Conservation (phyloP, 2,329 filamentous ascomycete species). For the Aspergillus udagawae region DNA sequence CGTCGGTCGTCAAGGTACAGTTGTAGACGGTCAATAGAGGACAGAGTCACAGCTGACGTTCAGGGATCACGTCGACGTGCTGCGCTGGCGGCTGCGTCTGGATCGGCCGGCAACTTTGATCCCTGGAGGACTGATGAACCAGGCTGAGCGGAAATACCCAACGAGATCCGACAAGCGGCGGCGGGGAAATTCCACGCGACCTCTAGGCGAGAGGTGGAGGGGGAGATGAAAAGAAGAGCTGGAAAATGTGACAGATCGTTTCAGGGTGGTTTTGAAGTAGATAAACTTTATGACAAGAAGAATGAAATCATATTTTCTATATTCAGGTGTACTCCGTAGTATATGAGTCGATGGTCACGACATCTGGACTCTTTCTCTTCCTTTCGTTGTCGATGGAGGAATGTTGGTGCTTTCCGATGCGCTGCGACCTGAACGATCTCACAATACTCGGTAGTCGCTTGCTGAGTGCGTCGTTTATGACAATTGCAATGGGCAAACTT, state of each 20-base stretch:
- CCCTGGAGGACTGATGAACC: conserved; percentile 14
- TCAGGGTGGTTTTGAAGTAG: conserved; percentile 5
- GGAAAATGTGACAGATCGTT: conserved; percentile 11
- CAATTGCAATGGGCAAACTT: neutral
- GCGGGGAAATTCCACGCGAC: conserved; percentile 11
- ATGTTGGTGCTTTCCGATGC: neutral
- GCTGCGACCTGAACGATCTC: neutral
- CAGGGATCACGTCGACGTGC: conserved; percentile 16
- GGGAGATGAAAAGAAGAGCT: neutral
- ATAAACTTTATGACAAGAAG: neutral
- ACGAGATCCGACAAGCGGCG: conserved; percentile 12
- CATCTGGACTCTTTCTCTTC: neutral
- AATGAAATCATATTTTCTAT: neutral
- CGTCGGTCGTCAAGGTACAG: conserved; percentile 13
- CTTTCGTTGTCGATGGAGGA: neutral
- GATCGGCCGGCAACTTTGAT: conserved; percentile 23
- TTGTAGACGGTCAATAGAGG: conserved; percentile 12
- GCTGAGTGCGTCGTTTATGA: neutral
- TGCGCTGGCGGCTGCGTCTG: conserved; percentile 22
- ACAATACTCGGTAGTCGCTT: neutral
- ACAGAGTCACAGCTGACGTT: conserved; percentile 13
- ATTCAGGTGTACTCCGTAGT: neutral
- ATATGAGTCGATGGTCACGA: neutral
- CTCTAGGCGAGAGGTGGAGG: conserved; percentile 1
- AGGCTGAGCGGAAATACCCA: conserved; percentile 20